A percentile compares a stretch with the other conserved stretches of the same genome.
Conservation (phyloP, 2,329 filamentous ascomycete genomes). For the Helicocarpus griseus region DNA sequence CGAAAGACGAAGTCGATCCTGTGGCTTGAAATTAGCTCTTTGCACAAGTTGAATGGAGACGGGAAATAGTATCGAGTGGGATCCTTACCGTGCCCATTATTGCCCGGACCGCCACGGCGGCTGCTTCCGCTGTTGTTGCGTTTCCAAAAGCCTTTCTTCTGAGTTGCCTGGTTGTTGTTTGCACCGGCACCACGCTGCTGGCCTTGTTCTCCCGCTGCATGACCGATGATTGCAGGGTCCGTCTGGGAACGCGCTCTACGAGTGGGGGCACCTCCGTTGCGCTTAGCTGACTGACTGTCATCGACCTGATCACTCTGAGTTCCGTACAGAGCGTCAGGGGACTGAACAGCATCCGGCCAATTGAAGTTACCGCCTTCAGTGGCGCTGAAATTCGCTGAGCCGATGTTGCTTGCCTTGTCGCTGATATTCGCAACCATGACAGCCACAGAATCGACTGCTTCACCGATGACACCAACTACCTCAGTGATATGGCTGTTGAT, state of each 20-base stretch:
- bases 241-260: background rate
- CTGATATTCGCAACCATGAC: background rate
- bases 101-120: background rate
- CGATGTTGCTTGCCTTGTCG: background rate
- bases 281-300: background rate
- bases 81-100: background rate
- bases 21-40: background rate
- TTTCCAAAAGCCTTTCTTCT: background rate
- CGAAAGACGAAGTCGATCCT: background rate
- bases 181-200: background rate
- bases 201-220: background rate
- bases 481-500: background rate
- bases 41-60: background rate
- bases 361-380: background rate
- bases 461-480: background rate
- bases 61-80: background rate
- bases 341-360: background rate
- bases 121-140: background rate
- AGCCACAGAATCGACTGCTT: background rate
- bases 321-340: background rate
- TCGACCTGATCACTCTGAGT: background rate
- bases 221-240: background rate
- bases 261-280: background rate
- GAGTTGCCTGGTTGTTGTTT: background rate
- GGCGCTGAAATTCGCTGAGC: background rate